Base-by-base conservation (phyloP, 169 alveolate species). In the Plasmodium gonderi region DNA sequence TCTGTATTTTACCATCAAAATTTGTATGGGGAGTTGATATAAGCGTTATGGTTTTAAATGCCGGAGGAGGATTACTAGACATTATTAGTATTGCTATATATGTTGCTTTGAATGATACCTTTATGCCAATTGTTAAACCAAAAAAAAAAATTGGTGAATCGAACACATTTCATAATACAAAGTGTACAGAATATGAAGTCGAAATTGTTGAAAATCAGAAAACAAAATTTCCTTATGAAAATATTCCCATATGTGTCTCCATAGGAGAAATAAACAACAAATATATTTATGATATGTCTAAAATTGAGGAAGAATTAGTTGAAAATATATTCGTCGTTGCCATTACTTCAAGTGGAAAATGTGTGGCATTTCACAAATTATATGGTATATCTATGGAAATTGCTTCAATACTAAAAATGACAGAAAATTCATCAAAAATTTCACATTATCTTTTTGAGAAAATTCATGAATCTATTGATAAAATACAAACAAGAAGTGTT, bases 31-130 rank as follows among this genome's bases (percentile, higher is more conserved):
- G 91, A 12, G 80, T 95, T 65, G 94, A 85, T 65, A 64, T 95
- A 47, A 95, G 92, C 82, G 94, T 91, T 77, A 90, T 90, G 96
- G 95, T 95, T 65, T 69, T 95, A 20, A 93, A 95, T 75, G 85
- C 93, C 31, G 97, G 97, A 40, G 97, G 97, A 33, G 91, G 95
- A 26, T 17, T 87, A 40, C 17, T 92, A 51, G 97, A 95, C 80
- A 95, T 95, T 40, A 78, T 94, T 11, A 95, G 97, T 42, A 89
- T 95, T 68, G 97, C 95, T 23, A 91, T 94, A 33, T 69, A 94
- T 29, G 90, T 80, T 38, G 96, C 97, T 40, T 68, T 95, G 54
- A 91, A 92, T 33, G 90, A 94, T 54, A 93, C 94, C 31, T 29
- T 38, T n/a, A 49, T 95, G 6, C 97, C 97, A 33, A 72, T 83